Evolutionary conservation across 73 alveolate genomes (phyloP), one percentile per base, ranked within the genome.

Genomic region (Uronychia setigera): DNA sequence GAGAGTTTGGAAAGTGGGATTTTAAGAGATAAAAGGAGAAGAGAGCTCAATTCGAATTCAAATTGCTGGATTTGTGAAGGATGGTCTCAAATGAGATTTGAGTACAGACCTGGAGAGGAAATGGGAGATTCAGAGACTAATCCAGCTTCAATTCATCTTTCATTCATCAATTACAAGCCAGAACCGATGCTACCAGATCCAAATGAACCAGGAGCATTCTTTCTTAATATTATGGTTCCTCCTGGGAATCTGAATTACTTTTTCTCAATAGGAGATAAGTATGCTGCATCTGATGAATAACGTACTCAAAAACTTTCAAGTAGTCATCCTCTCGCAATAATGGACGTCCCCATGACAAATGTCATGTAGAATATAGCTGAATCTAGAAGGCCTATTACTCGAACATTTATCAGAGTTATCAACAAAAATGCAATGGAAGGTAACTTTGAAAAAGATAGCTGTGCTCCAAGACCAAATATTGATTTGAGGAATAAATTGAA

Each of bases 1-100:
- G 88, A 80, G 58, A 80, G 31, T 19, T 34, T 90, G 29, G 82
- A 84, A 59, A 32, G 84, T 0, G 82, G 83, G 33, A 74, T 60
- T 1, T 9, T 35, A 26, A 60, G 78, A 33, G 27, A 74, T 26
- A 26, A 90, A 87, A 33, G 33, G 57, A 67, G 31, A 34, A 9
- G 83, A 84, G 29, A 11, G 67, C 76, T 90, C n/a, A 90, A 80
- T 28, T 80, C 85, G 26, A 29, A 83, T 33, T 85, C 92, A 26
- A 93, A 95, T 79, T 95, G 99, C 80, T 95, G 99, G 99, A 91
- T 95, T 31, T 95, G 99, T 82, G 99, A 95, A 88, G 99, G 99
- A 31, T 95, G 99, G 99, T 34, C 93, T 26, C 94, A 93, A 86
- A 79, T 74, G 0, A 57, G 30, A 29, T 82, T 82, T 33, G 74